These are phyloP conservation scores for Candida anutae DNA, from an alignment of 1,139 yeast genomes.

Conservation along the genomic window DNA sequence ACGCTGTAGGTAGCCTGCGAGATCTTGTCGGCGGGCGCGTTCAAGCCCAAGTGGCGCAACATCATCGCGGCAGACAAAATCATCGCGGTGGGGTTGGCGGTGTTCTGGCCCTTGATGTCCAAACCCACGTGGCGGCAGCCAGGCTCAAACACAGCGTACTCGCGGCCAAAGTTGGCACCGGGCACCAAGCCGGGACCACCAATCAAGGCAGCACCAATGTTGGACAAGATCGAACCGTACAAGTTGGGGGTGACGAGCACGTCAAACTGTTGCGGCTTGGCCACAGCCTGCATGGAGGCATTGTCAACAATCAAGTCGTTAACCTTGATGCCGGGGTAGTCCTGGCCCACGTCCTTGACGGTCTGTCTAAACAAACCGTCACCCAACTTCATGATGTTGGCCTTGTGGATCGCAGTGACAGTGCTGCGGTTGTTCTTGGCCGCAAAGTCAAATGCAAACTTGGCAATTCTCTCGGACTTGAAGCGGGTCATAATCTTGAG, in stretches of 20 bases:
- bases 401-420: conserved; percentile 97
- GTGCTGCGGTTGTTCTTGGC: conserved; percentile 82
- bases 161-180: conserved; percentile 97
- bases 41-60: conserved; percentile 91
- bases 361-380: conserved; percentile 97
- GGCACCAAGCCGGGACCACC: conserved; percentile 99
- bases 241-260: conserved; percentile 96
- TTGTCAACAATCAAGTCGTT: conserved; percentile 96
- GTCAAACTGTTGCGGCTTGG: conserved; percentile 96
- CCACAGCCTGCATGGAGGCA: conserved; percentile 99
- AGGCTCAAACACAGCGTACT: conserved; percentile 96
- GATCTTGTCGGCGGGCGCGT: conserved; percentile 75
- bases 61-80: conserved; percentile 83
- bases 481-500: conserved; percentile 89
- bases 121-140: conserved; percentile 99
- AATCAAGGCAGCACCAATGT: conserved; percentile 96
- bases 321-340: conserved; percentile 78
- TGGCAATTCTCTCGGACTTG: conserved; percentile 95
- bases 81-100: conserved; percentile 98
- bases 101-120: conserved; percentile 88
- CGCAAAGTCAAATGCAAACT: conserved; percentile 96
- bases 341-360: conserved; percentile 82
- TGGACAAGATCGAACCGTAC: conserved; percentile 94
- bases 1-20: conserved; percentile 85
- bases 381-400: conserved; percentile 97